These are phyloP conservation scores for Candida montana DNA, from an alignment of 805 yeast species.

Conservation along the genomic window DNA sequence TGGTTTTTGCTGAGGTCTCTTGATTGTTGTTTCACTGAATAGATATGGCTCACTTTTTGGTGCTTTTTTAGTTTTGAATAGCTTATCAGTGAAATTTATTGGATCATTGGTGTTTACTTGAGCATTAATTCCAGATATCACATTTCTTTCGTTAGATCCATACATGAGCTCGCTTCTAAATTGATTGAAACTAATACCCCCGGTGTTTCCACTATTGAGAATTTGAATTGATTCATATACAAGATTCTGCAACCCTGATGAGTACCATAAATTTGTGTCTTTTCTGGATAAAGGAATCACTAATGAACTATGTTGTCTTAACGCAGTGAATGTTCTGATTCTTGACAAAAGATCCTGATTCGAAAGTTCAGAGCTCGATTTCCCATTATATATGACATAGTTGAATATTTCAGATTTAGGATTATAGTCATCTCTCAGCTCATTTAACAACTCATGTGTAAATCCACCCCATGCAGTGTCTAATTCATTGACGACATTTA, in stretches of 20 bases:
- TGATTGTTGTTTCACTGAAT: constrained; percentile 27
- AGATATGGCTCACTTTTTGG: constrained; percentile 7
- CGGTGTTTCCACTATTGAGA: constrained; percentile 32
- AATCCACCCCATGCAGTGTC: constrained; percentile 88
- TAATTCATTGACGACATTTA: constrained; percentile 63
- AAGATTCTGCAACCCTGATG: constrained; percentile 32
- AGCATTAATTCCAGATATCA: constrained; percentile 37
- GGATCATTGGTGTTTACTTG: constrained; percentile 1
- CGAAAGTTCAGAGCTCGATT: constrained; percentile 11
- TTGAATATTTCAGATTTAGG: constrained; percentile 42
- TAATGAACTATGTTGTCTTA: constrained; percentile 45
- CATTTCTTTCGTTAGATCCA: constrained; percentile 36
- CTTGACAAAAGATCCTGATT: constrained; percentile 30
- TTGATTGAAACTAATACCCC: constrained; percentile 35
- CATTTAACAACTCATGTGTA: constrained; percentile 43
- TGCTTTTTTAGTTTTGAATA: constrained; percentile 6
- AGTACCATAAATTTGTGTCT: constrained; percentile 37
- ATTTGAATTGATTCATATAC: constrained; percentile 42
- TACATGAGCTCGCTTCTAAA: constrained; percentile 39
- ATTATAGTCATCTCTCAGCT: constrained; percentile 64
- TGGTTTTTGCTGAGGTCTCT: constrained; percentile 12
- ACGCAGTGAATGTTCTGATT: constrained; percentile 39
- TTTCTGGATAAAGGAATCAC: constrained; percentile 46
- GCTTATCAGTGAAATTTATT: constrained; percentile 8
- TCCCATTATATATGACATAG: constrained; percentile 39